Percentiles rank a stretch among this genome's conserved stretches.
phyloP scores from a whole-genome alignment of 176 grass and related monocot species.

The Lolium perenne region DNA sequence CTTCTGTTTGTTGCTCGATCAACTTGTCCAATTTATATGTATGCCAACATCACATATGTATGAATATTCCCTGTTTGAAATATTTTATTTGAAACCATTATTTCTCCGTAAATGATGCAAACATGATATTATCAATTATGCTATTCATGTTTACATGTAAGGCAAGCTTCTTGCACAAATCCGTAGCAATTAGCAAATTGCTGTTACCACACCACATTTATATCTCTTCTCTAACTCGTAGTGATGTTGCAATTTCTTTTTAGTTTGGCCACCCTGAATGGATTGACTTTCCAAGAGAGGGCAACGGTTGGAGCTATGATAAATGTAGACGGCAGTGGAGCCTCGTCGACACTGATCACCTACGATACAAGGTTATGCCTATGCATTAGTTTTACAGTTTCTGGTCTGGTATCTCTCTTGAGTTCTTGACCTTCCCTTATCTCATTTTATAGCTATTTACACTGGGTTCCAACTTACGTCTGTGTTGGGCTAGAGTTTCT shows the following conservation, averaged over 20 bases:
- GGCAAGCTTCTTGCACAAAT: not conserved
- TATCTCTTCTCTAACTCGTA: slow-evolving; percentile 13
- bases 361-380: slow-evolving; percentile 88
- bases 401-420: not conserved
- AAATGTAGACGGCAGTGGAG: slow-evolving; percentile 98
- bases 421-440: slow-evolving; percentile 22
- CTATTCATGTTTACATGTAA: slow-evolving; percentile 28
- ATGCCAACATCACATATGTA: not conserved
- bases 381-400: not conserved
- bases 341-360: slow-evolving; percentile 87
- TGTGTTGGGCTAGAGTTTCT: slow-evolving; percentile 10
- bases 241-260: slow-evolving; percentile 20
- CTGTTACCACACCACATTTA: not conserved
- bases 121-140: slow-evolving; percentile 8
- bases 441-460: slow-evolving; percentile 24
- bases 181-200: not conserved
- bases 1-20: slow-evolving; percentile 28
- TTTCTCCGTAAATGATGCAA: not conserved
- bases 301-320: slow-evolving; percentile 92
- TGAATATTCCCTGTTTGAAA: not conserved
- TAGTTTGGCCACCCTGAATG: slow-evolving; percentile 99
- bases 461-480: not conserved
- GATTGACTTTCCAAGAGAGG: slow-evolving; percentile 99
- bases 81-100: not conserved
- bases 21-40: slow-evolving; percentile 15